Evolutionary conservation across 2,329 filamentous ascomycete genomes (phyloP).

Genomic region (Cryphonectria nitschkei): DNA sequence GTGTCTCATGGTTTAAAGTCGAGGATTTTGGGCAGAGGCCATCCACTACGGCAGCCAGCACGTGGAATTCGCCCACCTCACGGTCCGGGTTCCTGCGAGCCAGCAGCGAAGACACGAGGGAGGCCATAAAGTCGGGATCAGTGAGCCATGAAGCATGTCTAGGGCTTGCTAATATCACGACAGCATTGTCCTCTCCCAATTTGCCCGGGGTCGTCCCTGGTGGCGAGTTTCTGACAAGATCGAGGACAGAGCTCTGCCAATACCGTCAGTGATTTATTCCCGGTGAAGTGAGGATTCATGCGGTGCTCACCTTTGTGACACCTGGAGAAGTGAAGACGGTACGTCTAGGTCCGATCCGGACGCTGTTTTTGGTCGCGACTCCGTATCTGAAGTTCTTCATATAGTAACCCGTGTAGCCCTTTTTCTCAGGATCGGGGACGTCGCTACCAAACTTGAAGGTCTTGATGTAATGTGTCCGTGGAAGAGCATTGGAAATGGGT

Average conservation of each 20-base stretch:
- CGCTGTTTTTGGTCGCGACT: not conserved
- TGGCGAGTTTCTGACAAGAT: not conserved
- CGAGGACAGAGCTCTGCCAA: conserved; percentile 3
- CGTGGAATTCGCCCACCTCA: conserved; percentile 39
- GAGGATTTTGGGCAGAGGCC: conserved; percentile 47
- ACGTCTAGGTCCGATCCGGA: not conserved
- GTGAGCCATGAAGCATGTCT: conserved; percentile 53
- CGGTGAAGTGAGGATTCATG: not conserved
- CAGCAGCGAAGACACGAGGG: conserved; percentile 14
- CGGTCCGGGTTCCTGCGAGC: not conserved
- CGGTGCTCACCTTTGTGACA: conserved; percentile 11
- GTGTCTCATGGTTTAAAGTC: conserved; percentile 34
- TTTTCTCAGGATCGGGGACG: not conserved
- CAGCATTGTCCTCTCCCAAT: conserved; percentile 39
- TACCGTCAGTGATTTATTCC: not conserved
- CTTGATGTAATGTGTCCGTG: not conserved
- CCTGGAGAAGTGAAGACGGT: conserved; percentile 14
- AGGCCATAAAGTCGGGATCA: conserved; percentile 45
- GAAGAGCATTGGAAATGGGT: not conserved
- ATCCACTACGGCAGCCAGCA: conserved; percentile 61
- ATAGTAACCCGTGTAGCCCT: not conserved
- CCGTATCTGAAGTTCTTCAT: not conserved
- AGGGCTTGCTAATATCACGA: conserved; percentile 55
- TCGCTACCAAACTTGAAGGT: not conserved
- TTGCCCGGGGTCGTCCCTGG: not conserved